Evolutionary conservation across 768 basidiomycete species (phyloP), one percentile per base, ranked within the genome.

Genomic region (Leccinellum rugosiceps): DNA sequence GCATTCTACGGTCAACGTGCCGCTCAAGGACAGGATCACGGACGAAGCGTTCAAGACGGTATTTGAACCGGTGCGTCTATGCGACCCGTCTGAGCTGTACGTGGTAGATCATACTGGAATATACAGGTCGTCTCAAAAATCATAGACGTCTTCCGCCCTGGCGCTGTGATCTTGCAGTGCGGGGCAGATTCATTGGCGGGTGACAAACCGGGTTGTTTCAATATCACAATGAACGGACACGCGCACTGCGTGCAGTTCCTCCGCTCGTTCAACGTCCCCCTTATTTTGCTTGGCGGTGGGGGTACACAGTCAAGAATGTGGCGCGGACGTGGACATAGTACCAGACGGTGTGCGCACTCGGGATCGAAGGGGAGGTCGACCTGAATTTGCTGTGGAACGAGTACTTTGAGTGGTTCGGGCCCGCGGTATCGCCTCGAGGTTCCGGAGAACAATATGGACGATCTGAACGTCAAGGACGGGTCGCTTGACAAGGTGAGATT

Each of bases 401-500:
- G 63, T 96, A 94, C 71, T 92, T 98, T 68, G 96, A 98, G 72
- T 99, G 94, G 87, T 98, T 95, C 70, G 97, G 95, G 0, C 96
- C n/a, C 96, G 15, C 78, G 94, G 59, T 99, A 95, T 73, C 80
- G 94, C 59, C 78, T 99, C 35, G 95, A 98, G 67, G 95, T 99
- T 2, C 80, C 85, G 25, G 80, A 83, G 60, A 98, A 90, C 66
- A 98, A 98, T 67, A 92, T 96, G 90, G 94, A 97, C 59, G 93
- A 98, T 66, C 75, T 91, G 65, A 99, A 98, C 68, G 73, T 87
- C 58, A 83, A 81, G 60, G 89, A 95, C 63, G 83, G 83, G 10
- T 89, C 90, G 28, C 73, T 98, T 32, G 87, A 96, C 56, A 79
- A 79, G 64, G 87, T 95, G 53, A 83, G 88, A 87, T 92, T 74